phyloP scores from a whole-genome alignment of 495 filamentous ascomycete genomes.

The Hypomontagnella monticulosa region DNA sequence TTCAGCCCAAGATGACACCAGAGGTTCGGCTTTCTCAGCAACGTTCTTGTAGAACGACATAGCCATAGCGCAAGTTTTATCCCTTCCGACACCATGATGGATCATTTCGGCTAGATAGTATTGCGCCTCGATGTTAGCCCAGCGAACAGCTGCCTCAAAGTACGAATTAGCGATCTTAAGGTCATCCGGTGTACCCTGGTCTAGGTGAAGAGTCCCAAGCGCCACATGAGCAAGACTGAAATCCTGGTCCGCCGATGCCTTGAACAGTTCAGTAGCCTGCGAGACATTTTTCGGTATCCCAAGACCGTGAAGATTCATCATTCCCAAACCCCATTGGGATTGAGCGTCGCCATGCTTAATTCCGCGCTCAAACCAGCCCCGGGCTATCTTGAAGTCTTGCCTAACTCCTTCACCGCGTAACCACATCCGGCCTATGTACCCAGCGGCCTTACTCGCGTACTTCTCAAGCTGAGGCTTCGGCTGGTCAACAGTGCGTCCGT shows the following conservation, averaged over 20 bases:
- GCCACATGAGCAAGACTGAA: conserved; percentile 83
- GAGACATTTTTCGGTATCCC: conserved; percentile 77
- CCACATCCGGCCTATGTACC: conserved; percentile 92
- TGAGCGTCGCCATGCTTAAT: conserved; percentile 80
- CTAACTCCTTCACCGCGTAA: conserved; percentile 89
- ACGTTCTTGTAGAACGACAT: conserved; percentile 94
- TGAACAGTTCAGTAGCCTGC: conserved; percentile 82
- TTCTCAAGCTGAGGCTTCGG: conserved; percentile 73
- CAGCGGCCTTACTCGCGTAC: conserved; percentile 86
- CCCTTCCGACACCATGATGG: conserved; percentile 80
- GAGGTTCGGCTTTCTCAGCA: conserved; percentile 84
- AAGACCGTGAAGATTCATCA: conserved; percentile 88
- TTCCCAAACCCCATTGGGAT: conserved; percentile 84
- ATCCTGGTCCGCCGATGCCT: conserved; percentile 84
- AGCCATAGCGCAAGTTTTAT: conserved; percentile 82
- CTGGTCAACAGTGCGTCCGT: conserved; percentile 53
- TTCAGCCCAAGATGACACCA: conserved; percentile 86
- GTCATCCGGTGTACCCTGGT: conserved; percentile 80
- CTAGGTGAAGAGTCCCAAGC: conserved; percentile 85
- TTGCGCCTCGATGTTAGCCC: conserved; percentile 89
- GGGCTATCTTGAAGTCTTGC: conserved; percentile 78
- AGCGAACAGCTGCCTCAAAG: conserved; percentile 91
- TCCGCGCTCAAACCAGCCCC: conserved; percentile 88
- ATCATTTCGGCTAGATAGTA: conserved; percentile 95
- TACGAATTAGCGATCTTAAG: conserved; percentile 76